Base-by-base conservation (phyloP, 805 yeast species). In the Blastobotrys americana region DNA sequence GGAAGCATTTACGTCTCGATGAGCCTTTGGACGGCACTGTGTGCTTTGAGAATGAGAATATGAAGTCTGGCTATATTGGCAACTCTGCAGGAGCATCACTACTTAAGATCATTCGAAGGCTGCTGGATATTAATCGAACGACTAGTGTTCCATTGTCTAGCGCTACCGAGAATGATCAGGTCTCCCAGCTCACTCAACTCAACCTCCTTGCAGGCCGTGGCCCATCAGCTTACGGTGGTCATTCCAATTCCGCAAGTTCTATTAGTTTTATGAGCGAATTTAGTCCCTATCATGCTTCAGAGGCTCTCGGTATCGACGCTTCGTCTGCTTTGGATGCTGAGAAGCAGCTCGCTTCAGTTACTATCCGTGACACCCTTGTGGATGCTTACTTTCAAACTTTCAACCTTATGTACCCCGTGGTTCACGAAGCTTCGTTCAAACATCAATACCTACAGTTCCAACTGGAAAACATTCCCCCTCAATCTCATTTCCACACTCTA, bases 1-100 rank as follows among this genome's bases (percentile, higher is more conserved):
- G 77, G 56, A 80, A 81, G n/a, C 76, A 77, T 80, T 80, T 77
- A 1, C 77, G 8, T 13, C n/a, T 76, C 3, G 43, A 58, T 63
- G 5, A 59, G 65, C 43, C 65, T 65, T n/a, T 67, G 19, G 73
- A 40, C 69, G 76, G 40, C 69, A 71, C 40, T 82, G 84, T 0
- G 76, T 73, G 55, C 71, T 73, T 50, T 82, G 84, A 3, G 70
- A 71, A 15, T 78, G 39, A 64, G 72, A 55, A 67, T 69, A 13
- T 49, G 71, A 42, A 68, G 65, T 39, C 55, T 62, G 42, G 55
- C 53, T 44, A 52, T 55, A 21, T 49, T 49, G 25, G 61, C 49
- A 34, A 46, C 52, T 39, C 57, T 49, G 44, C 51, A 46, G 41
- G 42, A 3, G 42, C 19, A 9, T 23, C 51, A 47, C 34, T 34